phyloP scores from a whole-genome alignment of 306 rosid genomes.

The Citrullus mucosospermus region DNA sequence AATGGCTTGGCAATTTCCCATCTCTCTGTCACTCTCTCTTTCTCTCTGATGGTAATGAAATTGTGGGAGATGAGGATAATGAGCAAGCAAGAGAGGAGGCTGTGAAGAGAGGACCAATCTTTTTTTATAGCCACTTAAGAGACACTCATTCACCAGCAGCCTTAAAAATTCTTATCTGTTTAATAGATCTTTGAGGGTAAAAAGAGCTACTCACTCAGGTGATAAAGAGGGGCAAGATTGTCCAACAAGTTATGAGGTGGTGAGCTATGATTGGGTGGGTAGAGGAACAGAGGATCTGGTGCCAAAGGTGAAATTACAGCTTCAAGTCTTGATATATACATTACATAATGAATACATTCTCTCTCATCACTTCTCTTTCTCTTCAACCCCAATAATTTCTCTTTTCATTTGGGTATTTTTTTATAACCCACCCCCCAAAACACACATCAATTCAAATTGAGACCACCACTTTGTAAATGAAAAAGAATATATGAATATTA shows the following conservation, averaged over 20 bases:
- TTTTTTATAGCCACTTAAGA: constrained; percentile 8
- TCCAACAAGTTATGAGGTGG: constrained; percentile 11
- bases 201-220: background rate
- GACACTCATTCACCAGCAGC: constrained; percentile 5
- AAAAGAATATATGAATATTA: background rate
- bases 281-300: constrained; percentile 10
- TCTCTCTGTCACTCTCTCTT: constrained; percentile 7
- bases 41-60: constrained; percentile 3
- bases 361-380: background rate
- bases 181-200: background rate
- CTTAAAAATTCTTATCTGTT: constrained; percentile 5
- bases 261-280: constrained; percentile 13
- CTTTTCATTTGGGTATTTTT: background rate
- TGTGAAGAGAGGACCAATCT: constrained; percentile 1
- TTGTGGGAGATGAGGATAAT: constrained; percentile 3
- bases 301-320: constrained; percentile 10
- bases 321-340: constrained; percentile 6
- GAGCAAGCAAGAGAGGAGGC: constrained; percentile 8
- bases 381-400: constrained; percentile 4
- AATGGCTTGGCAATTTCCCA: constrained; percentile 98
- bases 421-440: background rate
- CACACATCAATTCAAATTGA: background rate
- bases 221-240: constrained; percentile 5
- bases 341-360: constrained; percentile 6
- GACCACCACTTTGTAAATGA: constrained; percentile 8